These are phyloP conservation scores for Arthrinium phaeospermum DNA, from an alignment of 2,329 filamentous ascomycete genomes.

Conservation along the genomic window DNA sequence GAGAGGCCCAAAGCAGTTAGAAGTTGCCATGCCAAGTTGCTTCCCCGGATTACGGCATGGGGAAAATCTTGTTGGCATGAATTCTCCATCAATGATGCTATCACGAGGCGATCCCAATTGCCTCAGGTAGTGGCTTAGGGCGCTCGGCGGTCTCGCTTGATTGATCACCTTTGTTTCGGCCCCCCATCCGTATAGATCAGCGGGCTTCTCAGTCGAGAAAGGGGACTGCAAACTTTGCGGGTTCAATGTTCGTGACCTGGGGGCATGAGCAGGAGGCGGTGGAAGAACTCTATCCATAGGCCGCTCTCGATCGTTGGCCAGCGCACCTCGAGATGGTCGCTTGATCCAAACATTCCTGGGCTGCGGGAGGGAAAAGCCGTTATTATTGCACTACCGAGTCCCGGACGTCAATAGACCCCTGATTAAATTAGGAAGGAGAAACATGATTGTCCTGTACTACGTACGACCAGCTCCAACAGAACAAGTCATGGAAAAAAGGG, in stretches of 20 bases:
- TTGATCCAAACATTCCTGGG: slow-evolving; percentile 7
- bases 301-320: slow-evolving; percentile 6
- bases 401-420: slow-evolving; percentile 9
- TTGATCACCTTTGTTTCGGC: background rate
- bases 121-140: slow-evolving; percentile 4
- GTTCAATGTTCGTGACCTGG: background rate
- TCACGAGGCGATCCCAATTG: background rate
- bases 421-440: background rate
- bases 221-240: background rate
- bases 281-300: slow-evolving; percentile 12
- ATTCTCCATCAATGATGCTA: slow-evolving; percentile 11
- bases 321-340: background rate
- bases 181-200: background rate
- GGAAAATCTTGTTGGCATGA: slow-evolving; percentile 10
- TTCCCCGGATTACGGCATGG: slow-evolving; percentile 14
- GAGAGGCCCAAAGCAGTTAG: slow-evolving; percentile 8
- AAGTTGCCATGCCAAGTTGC: background rate
- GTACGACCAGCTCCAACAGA: slow-evolving; percentile 2
- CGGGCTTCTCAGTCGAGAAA: background rate
- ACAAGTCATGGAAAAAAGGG: slow-evolving; percentile 7
- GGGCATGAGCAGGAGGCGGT: slow-evolving; percentile 14
- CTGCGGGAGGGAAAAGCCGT: slow-evolving; percentile 15
- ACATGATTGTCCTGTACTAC: background rate
- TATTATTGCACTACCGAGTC: slow-evolving; percentile 11
- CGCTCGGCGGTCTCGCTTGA: slow-evolving; percentile 2